Evolutionary conservation across 1,284 basidiomycete species (phyloP).

Genomic region (Heterobasidion parviporum): DNA sequence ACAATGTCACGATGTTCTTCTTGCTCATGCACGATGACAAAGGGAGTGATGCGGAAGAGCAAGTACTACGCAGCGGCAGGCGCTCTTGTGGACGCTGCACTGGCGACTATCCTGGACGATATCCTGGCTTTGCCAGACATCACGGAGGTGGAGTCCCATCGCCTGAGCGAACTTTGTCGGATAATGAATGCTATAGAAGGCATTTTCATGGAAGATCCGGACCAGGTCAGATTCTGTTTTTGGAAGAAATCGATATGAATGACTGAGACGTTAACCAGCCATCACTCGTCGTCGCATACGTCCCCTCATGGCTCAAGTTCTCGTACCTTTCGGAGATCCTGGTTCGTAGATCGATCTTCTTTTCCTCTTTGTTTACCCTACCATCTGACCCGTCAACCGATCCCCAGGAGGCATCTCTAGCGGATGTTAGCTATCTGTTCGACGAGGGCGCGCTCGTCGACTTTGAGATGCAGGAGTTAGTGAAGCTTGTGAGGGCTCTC

Average conservation of each 20-base stretch:
- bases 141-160: constrained; percentile 82
- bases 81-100: constrained; percentile 62
- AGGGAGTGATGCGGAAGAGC: constrained; percentile 43
- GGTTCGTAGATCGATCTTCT: constrained; percentile 28
- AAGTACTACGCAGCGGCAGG: constrained; percentile 71
- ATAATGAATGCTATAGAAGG: constrained; percentile 75
- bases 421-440: constrained; percentile 89
- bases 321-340: constrained; percentile 87
- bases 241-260: not conserved
- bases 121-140: constrained; percentile 84
- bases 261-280: constrained; percentile 28
- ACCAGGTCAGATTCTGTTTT: constrained; percentile 31
- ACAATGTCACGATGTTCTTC: not conserved
- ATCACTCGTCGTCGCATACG: constrained; percentile 67
- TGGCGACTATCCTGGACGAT: constrained; percentile 65
- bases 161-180: constrained; percentile 75
- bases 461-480: constrained; percentile 81
- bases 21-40: constrained; percentile 25
- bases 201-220: constrained; percentile 64
- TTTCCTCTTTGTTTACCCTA: not conserved
- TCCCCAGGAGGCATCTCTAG: constrained; percentile 81
- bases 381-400: constrained; percentile 4
- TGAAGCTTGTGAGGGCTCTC: constrained; percentile 74
- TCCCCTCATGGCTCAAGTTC: constrained; percentile 92
- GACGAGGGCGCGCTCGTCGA: constrained; percentile 89